A percentile compares a stretch with the other conserved stretches of the same genome.
phyloP scores from a whole-genome alignment of 345 rosid species.

The Citrus cavaleriei region DNA sequence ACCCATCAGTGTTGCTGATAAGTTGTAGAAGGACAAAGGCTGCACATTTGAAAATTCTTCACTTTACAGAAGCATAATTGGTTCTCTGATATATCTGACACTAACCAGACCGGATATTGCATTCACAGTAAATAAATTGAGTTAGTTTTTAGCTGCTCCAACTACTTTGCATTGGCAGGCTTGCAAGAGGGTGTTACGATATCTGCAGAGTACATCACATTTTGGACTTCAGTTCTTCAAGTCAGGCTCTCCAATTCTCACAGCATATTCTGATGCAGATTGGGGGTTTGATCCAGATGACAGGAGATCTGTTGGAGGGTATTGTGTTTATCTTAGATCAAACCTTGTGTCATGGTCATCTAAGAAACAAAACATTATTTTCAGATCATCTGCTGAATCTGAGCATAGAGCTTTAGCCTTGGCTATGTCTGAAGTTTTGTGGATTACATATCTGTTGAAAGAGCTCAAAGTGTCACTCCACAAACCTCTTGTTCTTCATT shows the following conservation, averaged over 20 bases:
- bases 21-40: fast-evolving
- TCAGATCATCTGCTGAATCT: too few relatives aligned
- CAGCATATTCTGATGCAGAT: too few relatives aligned
- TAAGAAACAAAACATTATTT: too few relatives aligned
- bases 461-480: too few relatives aligned
- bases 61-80: not conserved
- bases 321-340: too few relatives aligned
- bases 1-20: not conserved
- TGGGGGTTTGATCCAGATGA: too few relatives aligned
- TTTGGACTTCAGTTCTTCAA: too few relatives aligned
- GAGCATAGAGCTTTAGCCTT: too few relatives aligned
- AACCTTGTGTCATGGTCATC: too few relatives aligned
- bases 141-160: not conserved
- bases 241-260: fast-evolving
- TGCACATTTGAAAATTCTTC: not conserved
- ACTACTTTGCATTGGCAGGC: not conserved
- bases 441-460: too few relatives aligned
- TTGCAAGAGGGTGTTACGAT: not conserved
- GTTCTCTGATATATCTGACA: not conserved
- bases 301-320: too few relatives aligned
- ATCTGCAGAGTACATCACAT: not conserved
- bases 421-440: too few relatives aligned
- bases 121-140: not conserved
- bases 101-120: not conserved
- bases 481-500: fast-evolving